Evolutionary conservation across 106 monocot genomes (phyloP).

Genomic region (Apostasia ramifera): DNA sequence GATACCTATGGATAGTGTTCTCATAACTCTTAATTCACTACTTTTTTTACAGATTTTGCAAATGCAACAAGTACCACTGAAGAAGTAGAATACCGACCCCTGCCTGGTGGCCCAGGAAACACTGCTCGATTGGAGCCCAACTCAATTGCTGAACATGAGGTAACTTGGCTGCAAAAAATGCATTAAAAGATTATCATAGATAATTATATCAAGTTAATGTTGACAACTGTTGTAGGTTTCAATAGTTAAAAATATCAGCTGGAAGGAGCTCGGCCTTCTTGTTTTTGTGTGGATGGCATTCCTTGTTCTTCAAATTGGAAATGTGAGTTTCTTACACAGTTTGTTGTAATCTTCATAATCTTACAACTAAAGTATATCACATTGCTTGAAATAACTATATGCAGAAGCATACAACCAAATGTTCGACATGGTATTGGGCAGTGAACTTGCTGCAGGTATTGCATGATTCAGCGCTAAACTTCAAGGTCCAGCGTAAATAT

Average conservation of each 20-base stretch:
- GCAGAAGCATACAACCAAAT: conserved; percentile 55
- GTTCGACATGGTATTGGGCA: conserved; percentile 62
- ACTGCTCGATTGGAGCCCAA: conserved; percentile 14
- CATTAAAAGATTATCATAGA: not conserved
- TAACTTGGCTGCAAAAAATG: conserved; percentile 11
- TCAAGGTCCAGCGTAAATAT: not conserved
- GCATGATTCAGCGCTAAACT: not conserved
- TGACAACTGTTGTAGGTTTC: conserved; percentile 25
- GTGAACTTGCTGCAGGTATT: conserved; percentile 58
- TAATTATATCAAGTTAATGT: not conserved
- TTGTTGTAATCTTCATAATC: not conserved
- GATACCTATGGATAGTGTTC: too few relatives aligned
- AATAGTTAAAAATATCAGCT: conserved; percentile 47
- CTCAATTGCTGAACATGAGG: conserved; percentile 24
- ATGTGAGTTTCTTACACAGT: conserved; percentile 23
- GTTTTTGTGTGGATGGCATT: conserved; percentile 69
- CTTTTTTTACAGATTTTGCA: not conserved
- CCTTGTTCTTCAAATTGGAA: conserved; percentile 47
- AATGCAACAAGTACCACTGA: conserved; percentile 8
- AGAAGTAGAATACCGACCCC: conserved; percentile 44
- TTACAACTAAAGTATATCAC: conserved; percentile 2
- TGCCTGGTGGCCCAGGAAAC: conserved; percentile 41
- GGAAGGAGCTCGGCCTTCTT: conserved; percentile 81
- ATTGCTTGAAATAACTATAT: conserved; percentile 1
- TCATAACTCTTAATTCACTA: not conserved